Evolutionary conservation across 1,284 basidiomycete genomes (phyloP), one percentile per base, ranked within the genome.

Genomic region (Pseudozyma pruni): DNA sequence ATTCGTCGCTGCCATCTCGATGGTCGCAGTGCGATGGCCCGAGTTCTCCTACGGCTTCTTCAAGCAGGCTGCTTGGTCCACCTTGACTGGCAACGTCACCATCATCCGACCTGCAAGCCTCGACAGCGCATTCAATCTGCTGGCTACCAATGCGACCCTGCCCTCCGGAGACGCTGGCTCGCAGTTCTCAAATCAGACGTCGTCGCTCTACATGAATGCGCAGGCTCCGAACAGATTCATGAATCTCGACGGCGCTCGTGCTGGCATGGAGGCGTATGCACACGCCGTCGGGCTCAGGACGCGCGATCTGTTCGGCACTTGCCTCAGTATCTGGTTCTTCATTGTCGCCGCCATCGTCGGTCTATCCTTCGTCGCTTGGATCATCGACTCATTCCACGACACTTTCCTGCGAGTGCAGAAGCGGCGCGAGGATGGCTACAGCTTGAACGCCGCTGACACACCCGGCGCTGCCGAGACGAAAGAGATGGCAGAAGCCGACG

Each of bases 21-120:
- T 96, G 91, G 88, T 97, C 46, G 91, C 93, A 25, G 93, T 98
- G 25, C 86, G 92, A 78, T 98, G 94, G 94, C 94, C 95, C 1
- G 85, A 87, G 13, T 98, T 94, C 83, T 87, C 90, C 58, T 98
- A 93, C 92, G 51, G 50, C 9, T 75, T 78, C 45, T 73, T 78
- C 50, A 56, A 61, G 14, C 78, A 77, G 45, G 72, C 71, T 3
- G 72, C 76, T n/a, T 79, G 79, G 78, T 89, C 87, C 17, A 42
- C 70, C 20, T 56, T 68, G 23, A 68, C 55, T 22, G 60, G 44
- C 37, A 69, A 74, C 56, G 58, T 76, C 35, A 80, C 71, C 33
- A 31, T 74, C 43, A 57, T 72, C 31, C 59, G 75, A 14, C 56
- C 67, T 2, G 43, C 47, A 1, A 25, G 45, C 9, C 32, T 66